Evolutionary conservation across 257 asterid species (phyloP).

Genomic region (Buddleja alternifolia): DNA sequence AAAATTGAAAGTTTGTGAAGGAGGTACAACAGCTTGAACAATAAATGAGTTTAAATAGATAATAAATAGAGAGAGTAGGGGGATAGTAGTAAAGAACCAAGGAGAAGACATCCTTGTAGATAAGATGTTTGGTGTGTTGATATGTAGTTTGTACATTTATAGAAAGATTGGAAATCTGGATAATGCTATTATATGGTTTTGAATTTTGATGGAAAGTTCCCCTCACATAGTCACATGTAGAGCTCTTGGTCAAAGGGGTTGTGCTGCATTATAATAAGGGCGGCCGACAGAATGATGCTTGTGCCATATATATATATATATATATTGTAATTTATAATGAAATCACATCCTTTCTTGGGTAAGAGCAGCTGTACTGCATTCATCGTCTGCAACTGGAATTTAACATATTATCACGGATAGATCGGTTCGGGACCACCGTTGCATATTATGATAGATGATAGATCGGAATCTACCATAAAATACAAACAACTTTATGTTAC

Average conservation of each 20-base stretch:
- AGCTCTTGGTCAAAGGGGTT: not conserved
- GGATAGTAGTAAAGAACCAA: constrained; percentile 10
- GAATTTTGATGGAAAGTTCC: not conserved
- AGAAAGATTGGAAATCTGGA: constrained; percentile 12
- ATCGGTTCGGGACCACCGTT: too few species aligned
- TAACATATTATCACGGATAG: too few species aligned
- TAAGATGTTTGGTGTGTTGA: not conserved
- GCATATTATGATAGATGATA: too few species aligned
- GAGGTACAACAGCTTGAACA: constrained; percentile 34
- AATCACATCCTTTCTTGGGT: not conserved
- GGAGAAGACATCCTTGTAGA: constrained; percentile 3
- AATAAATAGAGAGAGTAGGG: constrained; percentile 1
- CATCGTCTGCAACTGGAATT: not conserved
- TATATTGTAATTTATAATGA: too few species aligned
- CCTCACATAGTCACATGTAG: not conserved
- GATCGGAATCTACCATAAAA: too few species aligned
- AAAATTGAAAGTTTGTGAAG: constrained; percentile 33
- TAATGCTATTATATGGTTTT: constrained; percentile 1
- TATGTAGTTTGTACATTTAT: not conserved
- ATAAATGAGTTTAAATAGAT: not conserved
- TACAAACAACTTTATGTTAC: too few species aligned
- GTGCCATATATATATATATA: too few species aligned
- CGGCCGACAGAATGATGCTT: not conserved
- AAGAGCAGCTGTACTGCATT: not conserved
- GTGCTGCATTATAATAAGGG: not conserved